Percentiles rank a stretch among this genome's conserved stretches.
phyloP scores from a whole-genome alignment of 192 early-diverging fungal species.

The Entrophospora sp. region DNA sequence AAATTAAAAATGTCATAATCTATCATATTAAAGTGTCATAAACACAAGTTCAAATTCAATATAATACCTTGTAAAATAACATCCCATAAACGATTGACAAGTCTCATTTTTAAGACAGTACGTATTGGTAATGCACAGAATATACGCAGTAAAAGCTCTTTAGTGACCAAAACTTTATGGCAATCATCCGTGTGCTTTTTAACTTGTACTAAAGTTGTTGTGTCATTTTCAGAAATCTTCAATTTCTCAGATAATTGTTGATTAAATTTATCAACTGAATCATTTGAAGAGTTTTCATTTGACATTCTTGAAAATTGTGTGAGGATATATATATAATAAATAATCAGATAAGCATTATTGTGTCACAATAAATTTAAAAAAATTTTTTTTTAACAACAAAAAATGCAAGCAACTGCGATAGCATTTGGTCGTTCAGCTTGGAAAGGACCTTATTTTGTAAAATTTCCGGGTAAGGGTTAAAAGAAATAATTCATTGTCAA shows the following conservation, averaged over 20 bases:
- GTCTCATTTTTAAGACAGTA: not conserved
- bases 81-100: not conserved
- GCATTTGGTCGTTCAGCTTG: too few species aligned
- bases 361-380: too few species aligned
- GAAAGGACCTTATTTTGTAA: conserved; percentile 11
- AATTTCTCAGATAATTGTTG: too few species aligned
- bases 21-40: not conserved
- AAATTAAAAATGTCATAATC: not conserved
- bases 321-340: too few species aligned
- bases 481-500: not conserved
- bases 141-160: not conserved
- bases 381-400: too few species aligned
- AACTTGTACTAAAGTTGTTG: not conserved
- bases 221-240: too few species aligned
- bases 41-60: not conserved
- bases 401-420: too few species aligned
- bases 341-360: too few species aligned
- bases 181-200: not conserved
- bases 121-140: not conserved
- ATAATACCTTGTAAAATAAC: not conserved
- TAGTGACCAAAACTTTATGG: not conserved
- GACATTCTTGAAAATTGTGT: too few species aligned
- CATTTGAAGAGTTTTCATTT: too few species aligned
- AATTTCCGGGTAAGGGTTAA: not conserved
- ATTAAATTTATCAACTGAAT: too few species aligned